Evolutionary conservation across 306 rosid genomes (phyloP), one percentile per base, ranked within the genome.

Genomic region (Herpetospermum pedunculosum): DNA sequence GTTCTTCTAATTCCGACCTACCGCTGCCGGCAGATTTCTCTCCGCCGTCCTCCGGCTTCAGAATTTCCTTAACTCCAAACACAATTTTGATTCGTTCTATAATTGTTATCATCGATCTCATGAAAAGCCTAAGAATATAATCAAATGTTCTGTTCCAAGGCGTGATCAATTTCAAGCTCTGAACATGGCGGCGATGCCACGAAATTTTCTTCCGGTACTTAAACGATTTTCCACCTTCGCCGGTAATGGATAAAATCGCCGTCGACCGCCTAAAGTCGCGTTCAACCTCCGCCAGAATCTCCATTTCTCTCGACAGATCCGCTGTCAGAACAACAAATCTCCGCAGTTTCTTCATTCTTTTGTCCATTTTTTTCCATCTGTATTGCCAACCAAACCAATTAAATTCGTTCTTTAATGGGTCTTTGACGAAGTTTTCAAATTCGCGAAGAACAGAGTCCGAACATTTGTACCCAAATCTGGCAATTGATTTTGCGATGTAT

Each of bases 331-430:
- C 82, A 72, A 86, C 80, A 77, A 94, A 88, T 59, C 81, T 84
- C 68, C 91, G 91, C 97, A 94, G 89, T 80, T 94, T 94, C 88
- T 85, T 89, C 84, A 89, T 85, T 65, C 87, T 89, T 79, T 72
- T 88, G 57, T 91, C 92, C 98, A 94, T 94, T 77, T 94, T 94
- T 62, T 85, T 83, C 95, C 80, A 84, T 75, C 82, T 80, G 65
- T 94, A 94, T 35, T 81, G 88, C 98, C 92, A 87, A 1, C 94
- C 92, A 2, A 62, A 74, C 88, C 91, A 94, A 8, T 80, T 82
- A 55, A 79, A 65, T 73, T 79, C 77, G 14, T 77, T 71, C 60
- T 80, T 75, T 44, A 41, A 8, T 14, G 97, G 99, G 78, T 88
- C 89, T 1, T 54, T 19, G 6, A 83, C 86, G 80, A 91, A 86